phyloP scores from a whole-genome alignment of 164 flowering plant species.

The Liriodendron chinense region DNA sequence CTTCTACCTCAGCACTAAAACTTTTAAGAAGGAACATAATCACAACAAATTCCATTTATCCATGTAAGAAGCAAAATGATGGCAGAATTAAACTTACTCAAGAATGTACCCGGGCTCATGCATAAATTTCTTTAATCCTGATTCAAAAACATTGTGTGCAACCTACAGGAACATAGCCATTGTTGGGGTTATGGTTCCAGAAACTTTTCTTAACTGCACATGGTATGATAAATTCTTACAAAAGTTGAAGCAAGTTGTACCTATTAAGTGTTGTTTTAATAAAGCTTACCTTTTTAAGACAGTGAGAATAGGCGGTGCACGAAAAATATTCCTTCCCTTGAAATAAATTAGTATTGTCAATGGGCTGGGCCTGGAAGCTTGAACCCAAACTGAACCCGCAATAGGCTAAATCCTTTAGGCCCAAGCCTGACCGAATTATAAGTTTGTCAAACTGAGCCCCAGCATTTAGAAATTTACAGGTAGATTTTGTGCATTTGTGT shows the following conservation, averaged over 20 bases:
- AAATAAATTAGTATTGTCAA: too few relatives aligned
- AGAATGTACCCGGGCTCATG: constrained; percentile 91
- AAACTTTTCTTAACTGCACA: not conserved
- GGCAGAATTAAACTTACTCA: constrained; percentile 57
- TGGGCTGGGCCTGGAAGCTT: too few relatives aligned
- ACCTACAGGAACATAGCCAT: constrained; percentile 43
- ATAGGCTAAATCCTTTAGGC: too few relatives aligned
- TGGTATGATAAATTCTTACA: too few relatives aligned
- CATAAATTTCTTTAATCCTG: constrained; percentile 89
- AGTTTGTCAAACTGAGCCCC: too few relatives aligned
- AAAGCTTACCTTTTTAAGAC: too few relatives aligned
- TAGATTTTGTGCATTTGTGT: too few relatives aligned
- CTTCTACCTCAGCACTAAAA: not conserved
- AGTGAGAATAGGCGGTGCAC: too few relatives aligned
- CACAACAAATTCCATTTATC: constrained; percentile 9
- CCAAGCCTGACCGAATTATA: too few relatives aligned
- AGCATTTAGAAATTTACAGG: too few relatives aligned
- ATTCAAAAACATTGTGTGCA: constrained; percentile 91
- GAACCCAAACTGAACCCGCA: too few relatives aligned
- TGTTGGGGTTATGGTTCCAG: not conserved
- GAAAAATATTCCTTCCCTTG: too few relatives aligned
- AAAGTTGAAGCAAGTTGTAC: not conserved
- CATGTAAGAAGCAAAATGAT: not conserved
- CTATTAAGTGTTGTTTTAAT: not conserved
- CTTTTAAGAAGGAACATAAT: constrained; percentile 5